These are phyloP conservation scores for Circinella umbellata DNA, from an alignment of 371 early-diverging fungal species.

Conservation along the genomic window DNA sequence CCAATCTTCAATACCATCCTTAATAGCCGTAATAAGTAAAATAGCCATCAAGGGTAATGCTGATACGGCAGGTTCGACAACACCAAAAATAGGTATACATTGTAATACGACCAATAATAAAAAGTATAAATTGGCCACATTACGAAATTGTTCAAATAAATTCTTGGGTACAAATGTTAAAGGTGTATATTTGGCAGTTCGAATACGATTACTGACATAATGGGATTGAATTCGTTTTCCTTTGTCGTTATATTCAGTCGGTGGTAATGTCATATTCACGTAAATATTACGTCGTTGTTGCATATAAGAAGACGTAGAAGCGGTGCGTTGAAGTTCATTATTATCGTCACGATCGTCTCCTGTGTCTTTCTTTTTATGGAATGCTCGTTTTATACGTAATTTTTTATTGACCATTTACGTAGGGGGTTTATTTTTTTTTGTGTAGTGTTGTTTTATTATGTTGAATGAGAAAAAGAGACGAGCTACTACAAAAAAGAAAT, in stretches of 20 bases:
- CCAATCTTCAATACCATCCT: conserved; percentile 89
- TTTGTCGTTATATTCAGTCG: conserved; percentile 37
- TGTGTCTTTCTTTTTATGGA: conserved; percentile 20
- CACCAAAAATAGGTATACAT: conserved; percentile 74
- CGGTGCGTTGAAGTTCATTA: conserved; percentile 32
- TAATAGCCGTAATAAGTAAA: conserved; percentile 81
- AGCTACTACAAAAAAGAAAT: not conserved
- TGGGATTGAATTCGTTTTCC: conserved; percentile 26
- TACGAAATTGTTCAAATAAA: conserved; percentile 88
- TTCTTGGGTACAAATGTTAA: conserved; percentile 88
- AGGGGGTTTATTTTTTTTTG: not conserved
- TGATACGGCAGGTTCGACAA: conserved; percentile 81
- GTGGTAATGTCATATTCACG: conserved; percentile 45
- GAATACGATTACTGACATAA: conserved; percentile 66
- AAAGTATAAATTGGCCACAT: conserved; percentile 93
- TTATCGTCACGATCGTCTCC: conserved; percentile 15
- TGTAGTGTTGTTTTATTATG: too few relatives aligned
- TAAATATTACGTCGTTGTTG: conserved; percentile 43
- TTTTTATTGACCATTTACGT: conserved; percentile 7
- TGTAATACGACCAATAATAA: conserved; percentile 82
- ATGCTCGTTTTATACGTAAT: conserved; percentile 16
- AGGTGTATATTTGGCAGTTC: conserved; percentile 87
- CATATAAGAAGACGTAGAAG: conserved; percentile 50
- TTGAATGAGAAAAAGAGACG: not conserved
- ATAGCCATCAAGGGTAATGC: conserved; percentile 84